phyloP scores from a whole-genome alignment of 352 stramenopile species.

The Ophiocytium majus region DNA sequence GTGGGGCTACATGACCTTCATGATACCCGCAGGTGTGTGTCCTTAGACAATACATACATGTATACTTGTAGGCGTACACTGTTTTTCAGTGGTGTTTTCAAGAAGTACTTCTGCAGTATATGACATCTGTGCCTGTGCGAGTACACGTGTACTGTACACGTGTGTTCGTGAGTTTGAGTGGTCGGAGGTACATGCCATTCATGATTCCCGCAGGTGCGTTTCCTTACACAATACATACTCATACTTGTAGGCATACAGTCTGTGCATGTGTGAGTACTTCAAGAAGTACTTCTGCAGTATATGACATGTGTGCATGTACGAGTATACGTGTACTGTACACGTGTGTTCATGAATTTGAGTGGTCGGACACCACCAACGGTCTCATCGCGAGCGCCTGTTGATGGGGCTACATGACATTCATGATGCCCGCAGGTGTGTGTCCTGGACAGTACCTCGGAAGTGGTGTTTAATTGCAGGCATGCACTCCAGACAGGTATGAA shows the following conservation, averaged over 20 bases:
- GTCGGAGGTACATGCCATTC: no score
- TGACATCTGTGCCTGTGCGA: not conserved
- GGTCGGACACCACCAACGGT: constrained; percentile 50
- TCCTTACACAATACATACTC: not conserved
- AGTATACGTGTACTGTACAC: no score
- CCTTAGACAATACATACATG: not conserved
- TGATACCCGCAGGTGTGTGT: constrained; percentile 38
- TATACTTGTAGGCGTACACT: not conserved
- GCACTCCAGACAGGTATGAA: not conserved
- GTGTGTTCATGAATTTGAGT: constrained; percentile 48
- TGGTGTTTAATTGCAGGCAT: not conserved
- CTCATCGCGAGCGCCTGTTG: constrained; percentile 54
- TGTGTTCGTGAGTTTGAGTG: no score
- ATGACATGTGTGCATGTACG: no score
- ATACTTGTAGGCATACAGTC: no score
- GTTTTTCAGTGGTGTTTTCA: not conserved
- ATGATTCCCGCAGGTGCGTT: not conserved
- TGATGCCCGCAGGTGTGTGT: constrained; percentile 37
- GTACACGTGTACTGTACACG: no score
- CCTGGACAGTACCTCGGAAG: not conserved
- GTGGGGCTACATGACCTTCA: constrained; percentile 55
- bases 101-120: not conserved
- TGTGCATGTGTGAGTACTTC: no score
- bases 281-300: no score
- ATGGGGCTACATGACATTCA: constrained; percentile 55